Evolutionary conservation across 805 yeast species (phyloP).

Genomic region (Ogataea ramenticola): DNA sequence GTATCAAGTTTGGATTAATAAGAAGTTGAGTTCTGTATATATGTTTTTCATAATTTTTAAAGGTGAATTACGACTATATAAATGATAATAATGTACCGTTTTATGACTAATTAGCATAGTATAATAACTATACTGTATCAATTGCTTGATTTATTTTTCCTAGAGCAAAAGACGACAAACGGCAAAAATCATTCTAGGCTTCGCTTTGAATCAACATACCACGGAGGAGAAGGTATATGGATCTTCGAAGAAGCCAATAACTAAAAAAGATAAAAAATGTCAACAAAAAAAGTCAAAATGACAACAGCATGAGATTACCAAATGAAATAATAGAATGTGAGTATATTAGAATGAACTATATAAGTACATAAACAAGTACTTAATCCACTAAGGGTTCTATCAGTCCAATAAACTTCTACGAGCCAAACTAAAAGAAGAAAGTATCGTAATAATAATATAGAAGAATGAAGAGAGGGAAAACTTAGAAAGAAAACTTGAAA

Average conservation of each 20-base stretch:
- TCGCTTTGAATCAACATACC: slow-evolving; percentile 43
- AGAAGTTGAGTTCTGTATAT: background rate
- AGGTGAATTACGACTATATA: too few relatives aligned
- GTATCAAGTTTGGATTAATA: background rate
- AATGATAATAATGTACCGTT: slow-evolving; percentile 11
- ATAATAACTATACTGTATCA: slow-evolving; percentile 2
- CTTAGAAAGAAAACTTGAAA: too few relatives aligned
- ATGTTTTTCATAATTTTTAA: background rate
- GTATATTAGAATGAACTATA: too few relatives aligned
- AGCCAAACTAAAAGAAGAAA: too few relatives aligned
- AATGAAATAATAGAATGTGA: too few relatives aligned
- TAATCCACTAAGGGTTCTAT: too few relatives aligned
- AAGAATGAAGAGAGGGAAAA: too few relatives aligned
- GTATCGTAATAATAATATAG: too few relatives aligned
- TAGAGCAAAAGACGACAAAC: slow-evolving; percentile 1
- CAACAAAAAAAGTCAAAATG: too few relatives aligned
- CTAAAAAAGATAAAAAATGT: background rate
- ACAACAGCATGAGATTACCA: too few relatives aligned
- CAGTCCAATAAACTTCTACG: too few relatives aligned
- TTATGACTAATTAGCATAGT: slow-evolving; percentile 1
- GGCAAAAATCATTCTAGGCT: slow-evolving; percentile 28
- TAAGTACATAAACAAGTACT: too few relatives aligned
- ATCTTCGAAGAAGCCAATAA: slow-evolving; percentile 42
- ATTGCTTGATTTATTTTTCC: slow-evolving; percentile 4
- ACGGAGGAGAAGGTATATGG: slow-evolving; percentile 29